Percentiles rank a stretch among this genome's conserved stretches.
These are phyloP conservation scores for Podila horticola DNA, from an alignment of 192 early-diverging fungal species.

Conservation along the genomic window DNA sequence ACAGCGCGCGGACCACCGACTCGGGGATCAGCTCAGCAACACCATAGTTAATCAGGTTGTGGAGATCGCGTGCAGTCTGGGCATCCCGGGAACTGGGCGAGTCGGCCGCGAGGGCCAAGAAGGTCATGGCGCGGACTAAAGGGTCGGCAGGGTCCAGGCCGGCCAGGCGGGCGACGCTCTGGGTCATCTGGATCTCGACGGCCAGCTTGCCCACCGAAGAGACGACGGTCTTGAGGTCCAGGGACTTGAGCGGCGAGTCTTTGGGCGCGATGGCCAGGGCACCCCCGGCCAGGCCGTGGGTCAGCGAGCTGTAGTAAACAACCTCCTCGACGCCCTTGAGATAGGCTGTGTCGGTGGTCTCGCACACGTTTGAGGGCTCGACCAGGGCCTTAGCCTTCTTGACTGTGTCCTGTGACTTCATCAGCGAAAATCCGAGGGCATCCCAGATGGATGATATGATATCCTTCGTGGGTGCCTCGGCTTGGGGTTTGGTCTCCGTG, in stretches of 20 bases:
- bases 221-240: constrained; percentile 21
- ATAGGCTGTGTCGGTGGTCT: constrained; percentile 15
- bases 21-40: not conserved
- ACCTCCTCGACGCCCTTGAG: constrained; percentile 14
- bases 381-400: constrained; percentile 10
- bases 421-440: constrained; percentile 15
- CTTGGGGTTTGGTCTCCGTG: not conserved
- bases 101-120: constrained; percentile 12
- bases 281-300: constrained; percentile 22
- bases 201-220: constrained; percentile 20
- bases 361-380: not conserved
- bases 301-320: constrained; percentile 24
- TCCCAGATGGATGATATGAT: constrained; percentile 1
- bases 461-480: not conserved
- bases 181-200: constrained; percentile 28
- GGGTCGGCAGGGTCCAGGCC: constrained; percentile 16
- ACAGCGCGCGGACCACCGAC: not conserved
- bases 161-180: constrained; percentile 17
- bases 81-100: not conserved
- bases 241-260: constrained; percentile 4
- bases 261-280: constrained; percentile 3
- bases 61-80: constrained; percentile 12
- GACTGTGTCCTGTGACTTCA: constrained; percentile 9
- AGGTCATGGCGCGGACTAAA: constrained; percentile 12
- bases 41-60: not conserved